phyloP scores from a whole-genome alignment of 441 rosid genomes.

The Pelargonium myrrhifolium region DNA sequence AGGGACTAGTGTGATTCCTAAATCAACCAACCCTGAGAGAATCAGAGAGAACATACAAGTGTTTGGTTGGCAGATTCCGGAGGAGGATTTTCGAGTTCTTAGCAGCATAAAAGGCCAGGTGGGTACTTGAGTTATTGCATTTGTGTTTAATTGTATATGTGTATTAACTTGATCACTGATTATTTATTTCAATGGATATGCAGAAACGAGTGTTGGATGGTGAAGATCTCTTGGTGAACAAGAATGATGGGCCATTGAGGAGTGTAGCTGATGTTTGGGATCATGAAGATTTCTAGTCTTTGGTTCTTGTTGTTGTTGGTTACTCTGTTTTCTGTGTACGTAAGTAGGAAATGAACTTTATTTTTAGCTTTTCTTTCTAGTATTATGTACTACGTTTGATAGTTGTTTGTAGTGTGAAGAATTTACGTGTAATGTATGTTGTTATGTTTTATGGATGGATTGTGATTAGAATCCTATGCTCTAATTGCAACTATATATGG shows the following conservation, averaged over 20 bases:
- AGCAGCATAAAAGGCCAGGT: not conserved
- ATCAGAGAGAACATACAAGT: not conserved
- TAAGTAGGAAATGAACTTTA: too few relatives aligned
- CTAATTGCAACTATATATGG: too few relatives aligned
- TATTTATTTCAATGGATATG: too few relatives aligned
- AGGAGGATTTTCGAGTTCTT: not conserved
- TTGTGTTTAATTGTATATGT: too few relatives aligned
- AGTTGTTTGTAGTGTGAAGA: too few relatives aligned
- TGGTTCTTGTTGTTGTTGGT: not conserved
- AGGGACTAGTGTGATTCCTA: not conserved
- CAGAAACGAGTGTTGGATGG: slow-evolving; percentile 49
- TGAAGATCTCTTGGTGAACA: slow-evolving; percentile 39
- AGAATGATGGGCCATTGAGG: slow-evolving; percentile 34
- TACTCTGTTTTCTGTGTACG: not conserved
- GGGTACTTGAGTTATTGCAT: too few relatives aligned
- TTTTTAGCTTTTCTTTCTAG: too few relatives aligned
- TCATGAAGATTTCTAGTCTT: slow-evolving; percentile 28
- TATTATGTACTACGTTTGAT: too few relatives aligned
- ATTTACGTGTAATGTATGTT: too few relatives aligned
- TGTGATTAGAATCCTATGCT: too few relatives aligned
- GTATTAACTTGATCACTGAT: too few relatives aligned
- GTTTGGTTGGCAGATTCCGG: not conserved
- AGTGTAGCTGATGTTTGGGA: slow-evolving; percentile 52
- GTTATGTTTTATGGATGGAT: too few relatives aligned
- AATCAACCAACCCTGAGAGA: not conserved